A percentile compares a stretch with the other conserved stretches of the same genome.
Conservation (phyloP, 176 grass and related monocot genomes). For the Raddia distichophylla region DNA sequence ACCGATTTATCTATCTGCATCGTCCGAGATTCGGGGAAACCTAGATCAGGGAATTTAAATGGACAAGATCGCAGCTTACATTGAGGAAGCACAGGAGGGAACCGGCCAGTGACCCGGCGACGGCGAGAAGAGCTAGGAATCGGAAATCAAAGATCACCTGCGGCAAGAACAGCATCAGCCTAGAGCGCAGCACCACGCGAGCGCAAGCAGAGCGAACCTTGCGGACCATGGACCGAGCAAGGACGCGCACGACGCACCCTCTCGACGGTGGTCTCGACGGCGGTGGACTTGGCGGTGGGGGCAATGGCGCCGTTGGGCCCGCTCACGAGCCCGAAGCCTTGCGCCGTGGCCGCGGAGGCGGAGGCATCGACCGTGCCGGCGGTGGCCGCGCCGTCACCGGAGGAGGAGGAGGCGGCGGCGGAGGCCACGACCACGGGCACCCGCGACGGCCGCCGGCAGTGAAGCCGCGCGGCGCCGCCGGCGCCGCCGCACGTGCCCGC, state of each 20-base stretch:
- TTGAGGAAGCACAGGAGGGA: slow-evolving; percentile 93
- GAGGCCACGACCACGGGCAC: slow-evolving; percentile 11
- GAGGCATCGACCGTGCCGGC: neutral
- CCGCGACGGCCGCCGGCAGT: neutral
- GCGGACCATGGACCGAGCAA: neutral
- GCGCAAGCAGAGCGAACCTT: neutral
- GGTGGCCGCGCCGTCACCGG: neutral
- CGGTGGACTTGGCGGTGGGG: neutral
- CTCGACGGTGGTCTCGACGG: slow-evolving; percentile 65
- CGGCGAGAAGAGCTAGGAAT: slow-evolving; percentile 86
- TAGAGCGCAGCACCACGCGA: neutral
- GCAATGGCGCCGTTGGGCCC: slow-evolving; percentile 1
- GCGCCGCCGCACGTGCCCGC: neutral
- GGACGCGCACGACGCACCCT: slow-evolving; percentile 31
- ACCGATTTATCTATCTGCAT: neutral
- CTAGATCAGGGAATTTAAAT: neutral
- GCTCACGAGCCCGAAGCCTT: neutral
- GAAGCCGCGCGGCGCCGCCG: neutral
- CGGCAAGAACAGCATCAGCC: neutral
- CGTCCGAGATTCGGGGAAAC: neutral
- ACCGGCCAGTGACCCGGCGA: slow-evolving; percentile 81
- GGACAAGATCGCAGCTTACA: slow-evolving; percentile 43
- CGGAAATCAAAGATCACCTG: slow-evolving; percentile 96
- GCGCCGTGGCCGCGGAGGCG: neutral
- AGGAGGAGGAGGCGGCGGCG: neutral